Conservation (phyloP, 2,329 filamentous ascomycete genomes). For the Elsinoe australis region DNA sequence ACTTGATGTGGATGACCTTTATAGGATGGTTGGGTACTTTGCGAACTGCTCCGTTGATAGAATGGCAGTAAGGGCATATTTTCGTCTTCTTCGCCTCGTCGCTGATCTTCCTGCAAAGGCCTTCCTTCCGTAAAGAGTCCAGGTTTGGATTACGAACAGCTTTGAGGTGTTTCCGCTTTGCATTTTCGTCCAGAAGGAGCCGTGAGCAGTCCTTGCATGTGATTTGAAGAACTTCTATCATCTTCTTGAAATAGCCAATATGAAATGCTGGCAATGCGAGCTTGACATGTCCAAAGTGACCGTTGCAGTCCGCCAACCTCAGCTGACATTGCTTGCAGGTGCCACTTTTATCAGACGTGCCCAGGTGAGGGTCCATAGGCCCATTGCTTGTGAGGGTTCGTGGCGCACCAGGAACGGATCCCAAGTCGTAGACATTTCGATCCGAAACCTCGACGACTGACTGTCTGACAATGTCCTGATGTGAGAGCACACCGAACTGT, state of each 20-base stretch:
- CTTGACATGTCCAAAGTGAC: slow-evolving; percentile 90
- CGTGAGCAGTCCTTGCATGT: slow-evolving; percentile 91
- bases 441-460: slow-evolving; percentile 93
- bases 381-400: slow-evolving; percentile 72
- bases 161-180: slow-evolving; percentile 68
- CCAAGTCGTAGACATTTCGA: slow-evolving; percentile 84
- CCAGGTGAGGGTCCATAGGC: slow-evolving; percentile 79
- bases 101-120: slow-evolving; percentile 79
- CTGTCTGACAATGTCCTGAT: slow-evolving; percentile 91
- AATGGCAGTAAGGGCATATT: slow-evolving; percentile 69
- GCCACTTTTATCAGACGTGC: slow-evolving; percentile 76
- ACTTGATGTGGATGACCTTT: slow-evolving; percentile 92
- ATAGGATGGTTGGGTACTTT: slow-evolving; percentile 75
- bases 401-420: slow-evolving; percentile 43
- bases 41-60: slow-evolving; percentile 82
- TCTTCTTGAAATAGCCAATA: slow-evolving; percentile 90
- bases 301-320: slow-evolving; percentile 74
- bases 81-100: slow-evolving; percentile 84
- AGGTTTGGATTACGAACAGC: slow-evolving; percentile 72
- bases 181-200: slow-evolving; percentile 72
- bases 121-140: slow-evolving; percentile 77
- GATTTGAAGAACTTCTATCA: slow-evolving; percentile 83
- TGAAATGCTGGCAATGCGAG: slow-evolving; percentile 90
- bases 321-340: slow-evolving; percentile 78
- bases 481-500: slow-evolving; percentile 92